Evolutionary conservation across 2,329 filamentous ascomycete species (phyloP).

Genomic region (Moelleriella libera): DNA sequence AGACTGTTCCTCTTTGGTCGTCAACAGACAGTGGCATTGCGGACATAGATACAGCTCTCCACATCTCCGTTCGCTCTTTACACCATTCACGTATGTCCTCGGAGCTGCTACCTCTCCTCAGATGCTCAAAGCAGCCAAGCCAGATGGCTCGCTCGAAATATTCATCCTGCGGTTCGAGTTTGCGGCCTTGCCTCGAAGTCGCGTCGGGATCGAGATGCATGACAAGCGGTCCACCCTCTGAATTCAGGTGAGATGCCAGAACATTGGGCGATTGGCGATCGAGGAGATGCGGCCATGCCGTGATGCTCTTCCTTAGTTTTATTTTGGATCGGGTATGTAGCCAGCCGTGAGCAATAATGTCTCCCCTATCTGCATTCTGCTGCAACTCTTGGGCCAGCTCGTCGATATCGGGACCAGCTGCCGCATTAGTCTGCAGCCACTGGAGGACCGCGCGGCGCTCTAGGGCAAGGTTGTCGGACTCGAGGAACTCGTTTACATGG

Average conservation of each 20-base stretch:
- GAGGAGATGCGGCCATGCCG: slow-evolving; percentile 49
- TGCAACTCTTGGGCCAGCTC: slow-evolving; percentile 64
- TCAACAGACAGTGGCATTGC: slow-evolving; percentile 47
- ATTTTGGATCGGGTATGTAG: slow-evolving; percentile 81
- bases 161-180: slow-evolving; percentile 68
- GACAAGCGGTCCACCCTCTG: slow-evolving; percentile 51
- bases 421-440: slow-evolving; percentile 73
- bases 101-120: slow-evolving; percentile 68
- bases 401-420: slow-evolving; percentile 57
- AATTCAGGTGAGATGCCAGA: slow-evolving; percentile 39
- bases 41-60: slow-evolving; percentile 75
- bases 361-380: slow-evolving; percentile 61
- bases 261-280: slow-evolving; percentile 47
- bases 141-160: slow-evolving; percentile 85
- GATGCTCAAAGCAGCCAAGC: slow-evolving; percentile 86
- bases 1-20: slow-evolving; percentile 19
- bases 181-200: slow-evolving; percentile 61
- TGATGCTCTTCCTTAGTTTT: slow-evolving; percentile 75
- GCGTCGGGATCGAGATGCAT: slow-evolving; percentile 91
- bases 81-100: slow-evolving; percentile 74
- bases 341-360: slow-evolving; percentile 79
- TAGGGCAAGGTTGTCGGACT: slow-evolving; percentile 56
- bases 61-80: slow-evolving; percentile 69
- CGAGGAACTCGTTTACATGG: slow-evolving; percentile 51
- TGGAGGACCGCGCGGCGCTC: slow-evolving; percentile 71